Evolutionary conservation across 1,284 basidiomycete genomes (phyloP), one percentile per base, ranked within the genome.

Genomic region (Leccinum pachyderme): DNA sequence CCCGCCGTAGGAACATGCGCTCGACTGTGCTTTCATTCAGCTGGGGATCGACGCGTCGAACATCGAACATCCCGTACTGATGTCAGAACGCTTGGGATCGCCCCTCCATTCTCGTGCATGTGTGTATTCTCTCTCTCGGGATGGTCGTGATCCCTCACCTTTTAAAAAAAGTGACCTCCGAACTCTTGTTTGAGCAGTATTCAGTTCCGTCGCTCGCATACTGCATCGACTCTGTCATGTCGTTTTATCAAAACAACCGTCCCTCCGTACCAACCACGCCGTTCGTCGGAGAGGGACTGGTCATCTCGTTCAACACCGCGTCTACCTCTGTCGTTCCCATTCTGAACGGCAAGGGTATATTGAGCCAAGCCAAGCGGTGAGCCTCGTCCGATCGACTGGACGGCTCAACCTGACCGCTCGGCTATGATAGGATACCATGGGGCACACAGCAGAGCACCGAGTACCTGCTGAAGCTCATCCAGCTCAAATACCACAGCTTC

Each of bases 131-230:
- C 31, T 25, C 15, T n/a, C 35, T n/a, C 46, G 7, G 45, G 24
- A 4, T 33, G 5, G 0, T 22, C 37, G 12, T 18, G 39, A 33
- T 27, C 25, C 25, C 8, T 35, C 12, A 32, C 44, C 11, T 7
- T 2, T 22, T 25, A 15, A 7, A 33, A 25, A 25, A 49, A 67
- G 66, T 97, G 57, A 97, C 95, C 27, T 95, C 95, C 1, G 97
- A 99, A 69, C 83, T 99, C 25, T 83, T 99, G 72, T 99, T 99
- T 68, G 97, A 99, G 75, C 84, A 88, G 47, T 99, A 99, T 70
- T 81, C 81, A 15, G 93, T 89, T 1, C 95, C 95, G 0, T 87
- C 88, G 3, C 79, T 98, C 46, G 81, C 90, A 13, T 99, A 93
- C 71, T 93, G 93, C 55, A 77, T 98, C 59, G 97, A 99, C 69